Base-by-base conservation (phyloP, 2,329 filamentous ascomycete genomes). In the Sporothrix pallida region DNA sequence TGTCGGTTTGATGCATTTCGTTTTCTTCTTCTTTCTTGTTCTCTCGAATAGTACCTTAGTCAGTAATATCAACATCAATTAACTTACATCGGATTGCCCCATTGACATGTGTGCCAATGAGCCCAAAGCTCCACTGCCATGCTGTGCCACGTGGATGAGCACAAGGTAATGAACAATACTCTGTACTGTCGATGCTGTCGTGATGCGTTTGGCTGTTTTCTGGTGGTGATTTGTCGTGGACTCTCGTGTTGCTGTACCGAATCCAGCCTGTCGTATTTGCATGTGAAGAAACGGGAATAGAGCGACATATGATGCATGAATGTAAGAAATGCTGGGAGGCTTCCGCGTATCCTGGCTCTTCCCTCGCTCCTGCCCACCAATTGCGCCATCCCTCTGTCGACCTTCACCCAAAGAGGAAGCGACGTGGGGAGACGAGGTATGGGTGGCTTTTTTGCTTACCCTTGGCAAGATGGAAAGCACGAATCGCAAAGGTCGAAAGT, bases 351-450 rank as follows among this genome's bases (percentile, higher is more conserved):
- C 20, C 17, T 54, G 7, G 52, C 15, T 1, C 13, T 6, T 17
- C 1, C 10, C 37, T 65, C 31, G 2, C 31, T 26, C n/a, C 37
- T 46, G 42, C n/a, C 62, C 42, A 48, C 62, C 17, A 37, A 67
- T 67, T 48, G 42, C 62, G 62, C 62, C 62, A 67, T 67, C n/a
- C 44, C n/a, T 48, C 62, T 20, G 62, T 48, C 42, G 42, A 67
- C 62, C 37, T 44, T 37, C 7, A n/a, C 60, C 42, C n/a, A 52
- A 68, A 52, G 46, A 68, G 65, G 65, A 68, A 68, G 65, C 65
- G 46, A 31, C 44, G 46, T 52, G 44, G 23, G 44, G 65, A 68
- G 44, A 31, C 3, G 10, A 13, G 60, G n/a, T 65, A 13, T 17
- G 12, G 42, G 37, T 26, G 20, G 12, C 15, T n/a, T 13, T n/a